Evolutionary conservation across 768 basidiomycete species (phyloP), one percentile per base, ranked within the genome.

Genomic region (Saitozyma podzolica): DNA sequence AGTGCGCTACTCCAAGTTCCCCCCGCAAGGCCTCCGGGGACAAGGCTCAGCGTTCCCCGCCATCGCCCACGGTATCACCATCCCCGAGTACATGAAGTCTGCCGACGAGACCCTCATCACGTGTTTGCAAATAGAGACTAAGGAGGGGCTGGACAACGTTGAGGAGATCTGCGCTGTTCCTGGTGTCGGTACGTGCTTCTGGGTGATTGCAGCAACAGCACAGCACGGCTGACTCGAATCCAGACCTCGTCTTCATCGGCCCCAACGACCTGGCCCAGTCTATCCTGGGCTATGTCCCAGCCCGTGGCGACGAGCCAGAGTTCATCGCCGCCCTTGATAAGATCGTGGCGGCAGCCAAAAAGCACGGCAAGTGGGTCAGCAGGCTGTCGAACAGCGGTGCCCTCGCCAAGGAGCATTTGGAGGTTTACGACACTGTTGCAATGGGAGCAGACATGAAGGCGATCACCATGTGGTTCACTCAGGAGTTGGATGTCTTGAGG

Each of bases 71-170:
- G 75, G 74, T 10, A 50, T 76, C 3, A 67, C 66, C 40, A 66
- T 65, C 6, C 72, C 75, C n/a, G 75, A 75, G 19, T 80, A 80
- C 63, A 67, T 77, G 56, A 56, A 62, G 29, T 41, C 59, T 6
- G 88, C 88, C 1, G 87, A 88, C 67, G 82, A 85, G 0, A 80
- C 81, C 9, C 73, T 86, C 41, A 64, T 86, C 39, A 82, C 87
- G 14, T 84, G 87, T 80, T 81, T 88, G 0, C 88, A 89, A 77
- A 88, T 89, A 57, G 87, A 89, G 76, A 88, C 82, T 3, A 78
- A 71, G 53, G 85, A 87, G 52, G 87, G 82, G 0, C 82, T 88
- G 3, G 70, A 84, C 54, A 88, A 88, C 59, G 80, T 86, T 6
- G 81, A 85, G 16, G 83, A 83, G 57, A 89, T 89, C 57, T 85